phyloP scores from a whole-genome alignment of 768 basidiomycete genomes.

The Sporobolomyces roseus region DNA sequence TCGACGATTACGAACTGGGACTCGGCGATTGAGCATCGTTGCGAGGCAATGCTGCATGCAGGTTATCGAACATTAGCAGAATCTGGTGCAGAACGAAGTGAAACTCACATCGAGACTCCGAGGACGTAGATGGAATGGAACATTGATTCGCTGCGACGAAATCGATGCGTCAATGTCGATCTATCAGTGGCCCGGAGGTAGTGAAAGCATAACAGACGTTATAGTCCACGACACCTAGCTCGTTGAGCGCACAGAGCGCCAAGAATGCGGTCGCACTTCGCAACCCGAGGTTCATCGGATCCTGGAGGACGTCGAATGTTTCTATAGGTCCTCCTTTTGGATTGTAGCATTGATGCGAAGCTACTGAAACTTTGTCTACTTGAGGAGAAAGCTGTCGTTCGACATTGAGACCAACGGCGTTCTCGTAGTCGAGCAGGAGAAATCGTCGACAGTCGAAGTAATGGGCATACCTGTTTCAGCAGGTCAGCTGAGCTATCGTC shows the following conservation, averaged over 20 bases:
- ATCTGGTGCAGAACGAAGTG: no score
- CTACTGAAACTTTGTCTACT: neutral
- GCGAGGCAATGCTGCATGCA: no score
- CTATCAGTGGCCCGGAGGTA: neutral
- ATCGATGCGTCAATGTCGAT: no score
- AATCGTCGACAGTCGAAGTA: neutral
- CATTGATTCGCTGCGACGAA: no score
- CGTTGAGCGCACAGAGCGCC: neutral
- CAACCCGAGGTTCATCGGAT: neutral
- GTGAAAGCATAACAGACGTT: neutral
- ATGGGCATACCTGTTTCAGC: neutral
- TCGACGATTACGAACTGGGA: no score
- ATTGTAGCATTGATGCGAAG: neutral
- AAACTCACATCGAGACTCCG: no score
- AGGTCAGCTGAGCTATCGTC: neutral
- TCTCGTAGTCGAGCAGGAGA: neutral
- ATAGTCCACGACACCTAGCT: neutral
- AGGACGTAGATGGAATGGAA: no score
- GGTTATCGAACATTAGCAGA: no score
- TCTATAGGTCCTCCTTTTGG: neutral
- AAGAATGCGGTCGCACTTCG: neutral
- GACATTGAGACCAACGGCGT: neutral
- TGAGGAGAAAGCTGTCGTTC: neutral
- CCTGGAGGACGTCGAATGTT: neutral
- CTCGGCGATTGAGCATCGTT: no score